Conservation (phyloP, 1,284 basidiomycete genomes). For the Stygiomarasmius scandens region DNA sequence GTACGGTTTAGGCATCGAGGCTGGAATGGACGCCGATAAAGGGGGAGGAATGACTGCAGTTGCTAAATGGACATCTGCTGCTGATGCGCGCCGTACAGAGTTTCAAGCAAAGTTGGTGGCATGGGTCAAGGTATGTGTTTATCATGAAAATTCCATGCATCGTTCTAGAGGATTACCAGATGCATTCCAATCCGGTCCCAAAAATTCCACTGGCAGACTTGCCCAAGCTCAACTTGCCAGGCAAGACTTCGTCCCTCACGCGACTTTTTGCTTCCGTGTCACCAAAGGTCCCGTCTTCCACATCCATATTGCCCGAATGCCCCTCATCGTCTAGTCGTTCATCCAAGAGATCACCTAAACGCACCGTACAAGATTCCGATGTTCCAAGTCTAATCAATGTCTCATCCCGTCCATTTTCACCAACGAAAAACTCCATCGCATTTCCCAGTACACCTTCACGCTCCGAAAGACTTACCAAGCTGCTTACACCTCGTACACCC, state of each 20-base stretch:
- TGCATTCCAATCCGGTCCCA: slow-evolving; percentile 56
- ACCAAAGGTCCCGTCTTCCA: slow-evolving; percentile 56
- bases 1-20: slow-evolving; percentile 83
- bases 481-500: slow-evolving; percentile 41
- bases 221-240: slow-evolving; percentile 51
- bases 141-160: background rate
- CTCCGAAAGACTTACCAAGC: slow-evolving; percentile 32
- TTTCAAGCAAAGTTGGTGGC: slow-evolving; percentile 60
- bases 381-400: slow-evolving; percentile 55
- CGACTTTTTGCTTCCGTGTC: slow-evolving; percentile 70
- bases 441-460: slow-evolving; percentile 58
- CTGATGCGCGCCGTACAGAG: slow-evolving; percentile 59
- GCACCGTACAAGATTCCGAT: slow-evolving; percentile 41
- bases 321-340: slow-evolving; percentile 50
- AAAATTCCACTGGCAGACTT: slow-evolving; percentile 66
- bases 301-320: slow-evolving; percentile 29
- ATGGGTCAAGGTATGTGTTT: slow-evolving; percentile 61
- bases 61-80: slow-evolving; percentile 77
- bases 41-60: slow-evolving; percentile 82
- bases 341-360: slow-evolving; percentile 50
- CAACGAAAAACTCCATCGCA: slow-evolving; percentile 44
- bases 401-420: slow-evolving; percentile 38
- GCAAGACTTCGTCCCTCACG: slow-evolving; percentile 69
- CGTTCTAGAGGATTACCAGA: slow-evolving; percentile 27
- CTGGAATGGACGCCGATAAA: slow-evolving; percentile 81